phyloP scores from a whole-genome alignment of 2,329 filamentous ascomycete species.

The Fusarium sp. region DNA sequence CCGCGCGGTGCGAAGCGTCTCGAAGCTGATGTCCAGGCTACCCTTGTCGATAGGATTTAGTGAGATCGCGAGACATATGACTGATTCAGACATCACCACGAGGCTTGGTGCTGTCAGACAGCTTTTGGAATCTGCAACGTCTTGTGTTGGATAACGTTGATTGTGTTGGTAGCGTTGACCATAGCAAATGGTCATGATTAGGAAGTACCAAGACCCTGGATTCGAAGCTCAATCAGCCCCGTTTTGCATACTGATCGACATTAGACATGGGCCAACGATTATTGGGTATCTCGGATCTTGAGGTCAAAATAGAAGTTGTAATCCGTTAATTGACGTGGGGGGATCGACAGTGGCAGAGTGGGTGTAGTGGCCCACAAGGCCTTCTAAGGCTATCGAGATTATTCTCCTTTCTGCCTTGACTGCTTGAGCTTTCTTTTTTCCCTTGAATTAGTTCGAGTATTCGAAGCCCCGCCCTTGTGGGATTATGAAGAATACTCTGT shows the following conservation, averaged over 20 bases:
- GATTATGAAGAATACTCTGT: background rate
- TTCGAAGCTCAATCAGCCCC: conserved; percentile 13
- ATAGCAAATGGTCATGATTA: background rate
- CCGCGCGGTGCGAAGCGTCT: conserved; percentile 35
- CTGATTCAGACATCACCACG: conserved; percentile 18
- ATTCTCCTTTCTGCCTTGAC: background rate
- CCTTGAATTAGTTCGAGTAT: conserved; percentile 10
- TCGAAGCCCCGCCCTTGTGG: conserved; percentile 1
- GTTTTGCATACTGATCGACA: conserved; percentile 37
- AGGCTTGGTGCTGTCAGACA: conserved; percentile 10
- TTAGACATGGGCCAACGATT: background rate
- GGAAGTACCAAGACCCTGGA: background rate
- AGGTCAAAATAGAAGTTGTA: conserved; percentile 28
- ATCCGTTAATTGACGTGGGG: conserved; percentile 17
- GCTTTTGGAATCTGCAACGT: background rate
- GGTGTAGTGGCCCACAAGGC: background rate
- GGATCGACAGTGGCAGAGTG: conserved; percentile 4
- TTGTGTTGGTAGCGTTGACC: background rate
- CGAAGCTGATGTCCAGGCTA: conserved; percentile 10
- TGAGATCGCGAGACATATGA: conserved; percentile 17
- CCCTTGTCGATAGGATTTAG: background rate
- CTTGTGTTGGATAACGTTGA: background rate
- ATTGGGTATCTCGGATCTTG: conserved; percentile 11
- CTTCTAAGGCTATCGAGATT: background rate
- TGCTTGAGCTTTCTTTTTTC: conserved; percentile 9